These are phyloP conservation scores for Nissolia schottii DNA, from an alignment of 306 rosid species.

Conservation along the genomic window DNA sequence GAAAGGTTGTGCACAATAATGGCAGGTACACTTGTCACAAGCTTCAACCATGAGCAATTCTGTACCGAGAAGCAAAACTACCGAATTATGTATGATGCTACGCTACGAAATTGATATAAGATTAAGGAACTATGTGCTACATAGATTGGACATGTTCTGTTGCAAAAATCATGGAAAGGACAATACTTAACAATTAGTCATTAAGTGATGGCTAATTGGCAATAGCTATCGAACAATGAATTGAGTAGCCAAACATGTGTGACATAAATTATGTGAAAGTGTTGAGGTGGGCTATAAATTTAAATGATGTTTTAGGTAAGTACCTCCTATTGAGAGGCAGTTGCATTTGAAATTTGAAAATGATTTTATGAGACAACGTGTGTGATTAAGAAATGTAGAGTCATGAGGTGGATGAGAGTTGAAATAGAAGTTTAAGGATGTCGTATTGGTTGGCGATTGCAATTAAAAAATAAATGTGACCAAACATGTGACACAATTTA, in stretches of 20 bases:
- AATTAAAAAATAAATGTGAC: too few species aligned
- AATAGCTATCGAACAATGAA: neutral
- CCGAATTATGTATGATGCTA: neutral
- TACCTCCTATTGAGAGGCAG: neutral
- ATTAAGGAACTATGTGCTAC: neutral
- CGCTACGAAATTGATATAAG: neutral
- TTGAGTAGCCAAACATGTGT: neutral
- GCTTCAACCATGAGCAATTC: constrained; percentile 40
- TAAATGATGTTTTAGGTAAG: neutral
- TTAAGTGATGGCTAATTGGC: neutral
- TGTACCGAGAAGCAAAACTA: constrained; percentile 27
- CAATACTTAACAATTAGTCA: neutral
- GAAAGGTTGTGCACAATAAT: neutral
- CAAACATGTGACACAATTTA: neutral
- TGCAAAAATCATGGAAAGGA: neutral
- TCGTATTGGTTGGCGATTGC: neutral
- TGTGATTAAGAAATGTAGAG: neutral
- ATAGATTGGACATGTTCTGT: neutral
- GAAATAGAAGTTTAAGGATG: neutral
- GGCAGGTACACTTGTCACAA: neutral
- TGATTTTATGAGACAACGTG: neutral
- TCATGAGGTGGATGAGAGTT: neutral
- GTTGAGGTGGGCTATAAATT: neutral
- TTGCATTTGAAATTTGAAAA: neutral
- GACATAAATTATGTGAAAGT: neutral